Conservation (phyloP, 1,284 basidiomycete genomes). For the Mycena sp. region DNA sequence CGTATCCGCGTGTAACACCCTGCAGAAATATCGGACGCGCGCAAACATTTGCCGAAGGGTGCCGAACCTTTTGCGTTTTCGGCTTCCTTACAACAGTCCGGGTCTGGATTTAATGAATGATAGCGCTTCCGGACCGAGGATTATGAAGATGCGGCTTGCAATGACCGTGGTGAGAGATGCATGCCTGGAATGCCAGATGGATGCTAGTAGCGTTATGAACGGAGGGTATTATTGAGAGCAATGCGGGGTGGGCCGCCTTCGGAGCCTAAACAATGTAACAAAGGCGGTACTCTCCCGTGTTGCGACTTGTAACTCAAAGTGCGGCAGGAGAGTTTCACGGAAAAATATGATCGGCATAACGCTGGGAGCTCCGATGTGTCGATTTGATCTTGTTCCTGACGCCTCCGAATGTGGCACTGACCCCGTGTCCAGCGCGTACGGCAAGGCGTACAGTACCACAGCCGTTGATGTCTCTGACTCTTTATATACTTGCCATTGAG, state of each 20-base stretch:
- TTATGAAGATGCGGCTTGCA: conserved; percentile 10
- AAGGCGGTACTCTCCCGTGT: neutral
- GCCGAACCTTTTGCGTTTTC: no score
- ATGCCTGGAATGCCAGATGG: neutral
- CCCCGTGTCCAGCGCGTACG: conserved; percentile 25
- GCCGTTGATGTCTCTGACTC: conserved; percentile 13
- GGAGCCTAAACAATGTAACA: neutral
- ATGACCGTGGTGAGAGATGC: conserved; percentile 22
- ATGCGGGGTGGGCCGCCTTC: no score
- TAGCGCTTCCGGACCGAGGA: conserved; percentile 12
- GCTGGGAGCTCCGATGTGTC: conserved; percentile 5
- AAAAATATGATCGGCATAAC: neutral
- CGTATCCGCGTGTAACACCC: no score
- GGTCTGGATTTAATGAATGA: conserved; percentile 8
- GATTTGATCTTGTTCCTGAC: conserved; percentile 21
- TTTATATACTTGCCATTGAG: conserved; percentile 18
- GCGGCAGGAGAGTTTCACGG: neutral
- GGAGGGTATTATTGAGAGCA: no score
- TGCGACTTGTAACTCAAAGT: no score
- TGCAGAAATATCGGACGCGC: no score
- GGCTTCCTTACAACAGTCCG: neutral
- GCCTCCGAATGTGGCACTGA: conserved; percentile 5
- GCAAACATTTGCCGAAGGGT: no score
- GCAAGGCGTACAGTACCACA: no score
- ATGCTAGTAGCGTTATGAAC: neutral